Evolutionary conservation across 139 green algal genomes (phyloP), one percentile per base, ranked within the genome.

Genomic region (Desmodesmus armatus): DNA sequence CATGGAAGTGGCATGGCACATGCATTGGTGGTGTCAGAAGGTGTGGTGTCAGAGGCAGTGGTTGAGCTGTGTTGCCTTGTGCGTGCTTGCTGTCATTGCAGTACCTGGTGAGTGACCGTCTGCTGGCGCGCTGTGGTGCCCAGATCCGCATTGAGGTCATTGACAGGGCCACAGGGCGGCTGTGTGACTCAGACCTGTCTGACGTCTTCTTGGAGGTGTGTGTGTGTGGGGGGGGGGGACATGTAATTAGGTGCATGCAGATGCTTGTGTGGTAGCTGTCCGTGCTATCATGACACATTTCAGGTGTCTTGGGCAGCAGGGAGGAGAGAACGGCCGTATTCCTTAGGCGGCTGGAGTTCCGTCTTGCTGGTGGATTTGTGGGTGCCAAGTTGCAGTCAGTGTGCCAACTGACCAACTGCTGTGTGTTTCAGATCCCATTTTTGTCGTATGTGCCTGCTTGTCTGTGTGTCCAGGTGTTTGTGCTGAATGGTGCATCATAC

Each of bases 101-200:
- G 87, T 98, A 98, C 81, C 89, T 98, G 27, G 95, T 98, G 25
- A 94, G 95, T 58, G 95, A 98, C 60, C 53, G 92, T 33, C 91
- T 98, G 40, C 94, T 95, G 78, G 91, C 80, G 3, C 82, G 80
- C 51, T 98, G 95, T 83, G 87, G 93, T 3, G 94, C 95, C 0
- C 87, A 87, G 80, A 98, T 98, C 78, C 88, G 95, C 0, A 89
- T 98, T 37, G 95, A 98, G 89, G 79, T 98, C 0, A 91, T 98
- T 25, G 95, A 98, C 82, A 80, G 89, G 0, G 62, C 78, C 27
- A 97, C 91, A 0, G 94, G 93, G 19, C 85, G 93, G 87, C 89
- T 92, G 3, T 81, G 96, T 27, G 89, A 90, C 0, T 89, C 95
- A 5, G 92, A 96, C 40, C 92, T 96, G 31, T 75, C 92, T 4